phyloP scores from a whole-genome alignment of 2,329 filamentous ascomycete genomes.

The Uncinocarpus reesii region DNA sequence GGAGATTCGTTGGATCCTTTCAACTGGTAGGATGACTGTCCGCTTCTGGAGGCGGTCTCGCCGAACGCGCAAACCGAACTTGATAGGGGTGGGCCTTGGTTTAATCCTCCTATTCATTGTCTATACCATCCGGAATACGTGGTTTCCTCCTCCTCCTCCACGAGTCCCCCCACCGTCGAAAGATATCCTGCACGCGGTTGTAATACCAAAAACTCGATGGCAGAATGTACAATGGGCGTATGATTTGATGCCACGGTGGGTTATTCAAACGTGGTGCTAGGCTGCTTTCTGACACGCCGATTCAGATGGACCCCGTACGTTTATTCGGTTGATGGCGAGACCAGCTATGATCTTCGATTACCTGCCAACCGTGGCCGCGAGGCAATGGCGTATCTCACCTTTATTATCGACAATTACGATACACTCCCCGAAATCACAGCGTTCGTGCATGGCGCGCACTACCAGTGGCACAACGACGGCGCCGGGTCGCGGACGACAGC shows the following conservation, averaged over 20 bases:
- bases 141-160: slow-evolving; percentile 6
- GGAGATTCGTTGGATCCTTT: no score
- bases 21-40: no score
- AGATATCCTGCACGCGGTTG: slow-evolving; percentile 4
- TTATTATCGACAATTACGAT: slow-evolving; percentile 36
- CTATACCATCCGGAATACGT: not conserved
- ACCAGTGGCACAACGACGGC: slow-evolving; percentile 43
- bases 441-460: slow-evolving; percentile 34
- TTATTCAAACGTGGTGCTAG: not conserved
- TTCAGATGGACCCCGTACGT: slow-evolving; percentile 12
- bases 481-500: slow-evolving; percentile 43
- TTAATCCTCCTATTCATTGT: not conserved
- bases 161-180: not conserved
- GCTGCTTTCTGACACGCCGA: not conserved
- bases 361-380: slow-evolving; percentile 13
- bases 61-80: not conserved
- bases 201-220: slow-evolving; percentile 11
- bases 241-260: slow-evolving; percentile 9
- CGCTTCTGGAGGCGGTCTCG: not conserved
- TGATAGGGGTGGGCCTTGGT: not conserved
- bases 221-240: slow-evolving; percentile 13
- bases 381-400: slow-evolving; percentile 14
- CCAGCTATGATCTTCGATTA: slow-evolving; percentile 4
- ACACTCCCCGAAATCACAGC: slow-evolving; percentile 33
- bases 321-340: slow-evolving; percentile 13